phyloP scores from a whole-genome alignment of 2,329 filamentous ascomycete genomes.

The Botrytis pseudocinerea region DNA sequence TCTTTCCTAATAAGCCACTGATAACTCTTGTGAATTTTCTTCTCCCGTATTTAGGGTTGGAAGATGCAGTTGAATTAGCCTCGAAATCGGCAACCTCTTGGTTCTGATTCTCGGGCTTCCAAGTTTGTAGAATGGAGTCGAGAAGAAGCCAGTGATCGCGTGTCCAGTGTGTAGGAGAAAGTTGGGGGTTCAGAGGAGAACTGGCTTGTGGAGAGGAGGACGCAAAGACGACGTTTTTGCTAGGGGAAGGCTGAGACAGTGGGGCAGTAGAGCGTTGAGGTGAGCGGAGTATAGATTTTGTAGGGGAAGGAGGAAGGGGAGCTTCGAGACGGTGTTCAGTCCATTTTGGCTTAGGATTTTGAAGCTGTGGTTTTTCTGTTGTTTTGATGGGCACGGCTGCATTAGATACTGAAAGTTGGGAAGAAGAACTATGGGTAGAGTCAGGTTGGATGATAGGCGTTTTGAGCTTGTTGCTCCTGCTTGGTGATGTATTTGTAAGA shows the following conservation, averaged over 20 bases:
- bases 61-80: conserved; percentile 8
- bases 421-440: neutral
- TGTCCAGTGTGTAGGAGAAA: conserved; percentile 38
- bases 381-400: conserved; percentile 18
- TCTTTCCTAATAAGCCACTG: conserved; percentile 38
- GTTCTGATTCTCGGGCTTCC: conserved; percentile 34
- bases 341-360: conserved; percentile 35
- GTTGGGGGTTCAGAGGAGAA: conserved; percentile 28
- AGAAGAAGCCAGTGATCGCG: conserved; percentile 40
- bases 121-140: conserved; percentile 35
- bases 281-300: conserved; percentile 40
- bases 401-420: neutral
- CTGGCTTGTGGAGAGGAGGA: conserved; percentile 38
- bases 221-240: conserved; percentile 39
- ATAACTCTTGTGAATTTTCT: conserved; percentile 39
- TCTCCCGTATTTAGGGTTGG: conserved; percentile 24
- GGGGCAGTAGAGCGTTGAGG: conserved; percentile 33
- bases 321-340: conserved; percentile 27
- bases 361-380: conserved; percentile 29
- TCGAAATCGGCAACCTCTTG: neutral
- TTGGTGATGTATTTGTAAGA: conserved; percentile 29
- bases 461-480: conserved; percentile 30
- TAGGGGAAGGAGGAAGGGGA: conserved; percentile 31
- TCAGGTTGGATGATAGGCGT: neutral
- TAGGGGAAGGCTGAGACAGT: conserved; percentile 27